A percentile compares a stretch with the other conserved stretches of the same genome.
These are phyloP conservation scores for Cyberlindnera nakhonratchasimensis DNA, from an alignment of 805 yeast genomes.

Conservation along the genomic window DNA sequence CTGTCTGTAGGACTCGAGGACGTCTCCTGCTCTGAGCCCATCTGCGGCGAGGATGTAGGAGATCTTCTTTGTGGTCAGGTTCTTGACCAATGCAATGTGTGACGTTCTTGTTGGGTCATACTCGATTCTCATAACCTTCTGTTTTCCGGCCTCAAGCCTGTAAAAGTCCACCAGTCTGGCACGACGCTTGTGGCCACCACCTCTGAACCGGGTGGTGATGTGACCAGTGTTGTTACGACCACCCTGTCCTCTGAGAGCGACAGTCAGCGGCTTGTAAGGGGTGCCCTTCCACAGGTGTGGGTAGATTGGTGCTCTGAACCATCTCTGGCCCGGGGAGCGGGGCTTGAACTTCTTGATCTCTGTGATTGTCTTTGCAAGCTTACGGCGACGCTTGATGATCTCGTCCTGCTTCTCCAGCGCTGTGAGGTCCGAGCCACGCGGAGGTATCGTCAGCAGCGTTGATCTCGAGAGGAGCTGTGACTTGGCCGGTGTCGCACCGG, in stretches of 20 bases:
- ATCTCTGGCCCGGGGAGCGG: conserved; percentile 80
- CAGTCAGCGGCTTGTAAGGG: conserved; percentile 74
- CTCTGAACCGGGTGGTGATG: conserved; percentile 90
- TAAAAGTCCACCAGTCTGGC: conserved; percentile 76
- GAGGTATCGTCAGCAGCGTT: conserved; percentile 35
- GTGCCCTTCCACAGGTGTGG: conserved; percentile 83
- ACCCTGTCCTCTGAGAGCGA: conserved; percentile 64
- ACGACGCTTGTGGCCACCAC: conserved; percentile 94
- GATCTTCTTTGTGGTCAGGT: conserved; percentile 54
- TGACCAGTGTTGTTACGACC: conserved; percentile 90
- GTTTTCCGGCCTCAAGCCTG: conserved; percentile 65
- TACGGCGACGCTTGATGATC: conserved; percentile 66
- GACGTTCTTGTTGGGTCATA: conserved; percentile 94
- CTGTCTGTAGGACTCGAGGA: conserved; percentile 81
- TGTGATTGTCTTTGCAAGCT: conserved; percentile 65
- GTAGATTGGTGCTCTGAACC: conserved; percentile 86
- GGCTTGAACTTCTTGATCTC: conserved; percentile 75
- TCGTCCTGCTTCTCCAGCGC: conserved; percentile 79
- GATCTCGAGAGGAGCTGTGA: conserved; percentile 14
- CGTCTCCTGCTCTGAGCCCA: conserved; percentile 90
- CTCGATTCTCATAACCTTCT: conserved; percentile 82
- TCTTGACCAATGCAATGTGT: conserved; percentile 83
- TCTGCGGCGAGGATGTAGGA: conserved; percentile 88
- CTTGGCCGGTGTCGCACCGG: not conserved
- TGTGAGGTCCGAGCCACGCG: conserved; percentile 50